Base-by-base conservation (phyloP, 768 basidiomycete species). In the Tylopilus vinaceipallidus region DNA sequence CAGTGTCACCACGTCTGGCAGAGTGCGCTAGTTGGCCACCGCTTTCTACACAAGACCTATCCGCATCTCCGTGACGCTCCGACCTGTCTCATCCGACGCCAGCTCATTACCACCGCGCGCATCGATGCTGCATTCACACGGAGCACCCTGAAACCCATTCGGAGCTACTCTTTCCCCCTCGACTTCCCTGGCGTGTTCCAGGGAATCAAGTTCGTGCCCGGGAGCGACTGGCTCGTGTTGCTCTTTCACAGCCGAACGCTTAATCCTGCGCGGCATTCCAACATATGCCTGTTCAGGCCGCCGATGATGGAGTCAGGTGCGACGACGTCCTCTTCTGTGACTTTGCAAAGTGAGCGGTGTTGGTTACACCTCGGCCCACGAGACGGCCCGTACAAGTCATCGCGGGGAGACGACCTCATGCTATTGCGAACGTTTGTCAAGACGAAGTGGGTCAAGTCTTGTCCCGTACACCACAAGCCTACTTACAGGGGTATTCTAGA, bases 111-210 rank as follows among this genome's bases (percentile, higher is more conserved):
- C 27, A 56, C 64, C 26, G 52, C 57, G 4, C 55, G 51, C 32
- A 29, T 65, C 20, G 63, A 66, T 42, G 36, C 46, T n/a, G 56
- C 59, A 17, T 66, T 63, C 49, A 46, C 53, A 12, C 36, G 43
- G 13, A 20, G 42, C 2, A 16, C 27, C 26, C 46, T 65, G 29
- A 56, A 13, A 22, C 61, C 63, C 16, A n/a, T 50, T 24, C 47
- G 56, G 12, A 66, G 55, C 9, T 54, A 59, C 29, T 56, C 66
- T 17, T 66, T 66, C 17, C 65, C 64, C 4, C 56, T 66, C 20
- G 61, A 64, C 13, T 59, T 68, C 27, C 61, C 66, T 7, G 65
- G 65, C 3, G 50, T 66, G 8, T 66, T 66, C 44, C 65, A 68
- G 47, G 65, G 65, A 27, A 36, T 66, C 47, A 64, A 56, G 35